Base-by-base conservation (phyloP, 345 rosid genomes). In the Eucalyptus guilfoylei region DNA sequence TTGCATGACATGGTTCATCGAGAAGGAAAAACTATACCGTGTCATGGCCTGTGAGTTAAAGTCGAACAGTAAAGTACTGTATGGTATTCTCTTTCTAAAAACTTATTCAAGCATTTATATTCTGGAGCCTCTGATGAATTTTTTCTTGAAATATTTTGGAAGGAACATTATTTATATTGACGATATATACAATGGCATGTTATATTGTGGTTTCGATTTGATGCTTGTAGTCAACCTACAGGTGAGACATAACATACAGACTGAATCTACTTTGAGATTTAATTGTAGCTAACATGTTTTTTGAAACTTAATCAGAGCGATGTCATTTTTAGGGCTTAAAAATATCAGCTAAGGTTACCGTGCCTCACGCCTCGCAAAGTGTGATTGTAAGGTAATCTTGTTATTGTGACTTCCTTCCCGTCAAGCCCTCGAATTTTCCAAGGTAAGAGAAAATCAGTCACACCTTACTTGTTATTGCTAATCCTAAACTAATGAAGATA, bases 261-360 rank as follows among this genome's bases (percentile, higher is more conserved):
- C 12, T 6, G 6, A 55, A 4, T 55, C 12, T 55, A 6, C 5
- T 24, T 5, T 1, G 3, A 6, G 13, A 2, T 24, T 45, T 24
- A 24, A 55, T 2, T 2, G 3, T 1, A 2, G 0, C 30, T 55
- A 55, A 24, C 6, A 6, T 55, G 30, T 24, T 55, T 54, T 7
- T 4, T 6, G 5, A 23, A 5, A 23, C 62, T 55, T 55, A 24
- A 24, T 55, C 12, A 55, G 2, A 55, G 30, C 6, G 30, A 55
- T 23, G 62, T 24, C 3, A 55, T 5, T 24, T 9, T 8, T 26
- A 2, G 6, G 30, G 30, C 7, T 55, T 55, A 24, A 9, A 11
- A 55, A 9, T 55, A 24, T 30, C 13, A 11, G 3, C 5, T 5
- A 24, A 4, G 62, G 5, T 55, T 55, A 9, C 5, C 6, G 0